phyloP scores from a whole-genome alignment of 208 protist genomes.

The Herpetomonas samuelpessoai region DNA sequence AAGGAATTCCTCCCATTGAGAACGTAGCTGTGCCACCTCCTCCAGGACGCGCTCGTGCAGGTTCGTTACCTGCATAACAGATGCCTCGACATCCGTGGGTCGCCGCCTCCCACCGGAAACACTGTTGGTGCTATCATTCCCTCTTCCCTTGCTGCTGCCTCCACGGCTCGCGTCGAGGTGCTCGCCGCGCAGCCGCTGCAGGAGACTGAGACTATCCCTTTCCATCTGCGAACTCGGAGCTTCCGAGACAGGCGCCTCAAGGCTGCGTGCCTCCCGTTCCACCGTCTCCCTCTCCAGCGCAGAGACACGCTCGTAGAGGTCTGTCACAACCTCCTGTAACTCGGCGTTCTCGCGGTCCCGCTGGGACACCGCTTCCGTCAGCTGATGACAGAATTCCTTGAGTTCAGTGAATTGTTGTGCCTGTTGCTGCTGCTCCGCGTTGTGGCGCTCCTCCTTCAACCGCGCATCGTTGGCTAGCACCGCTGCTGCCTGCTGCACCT shows the following conservation, averaged over 20 bases:
- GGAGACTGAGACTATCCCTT: too few relatives aligned
- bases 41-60: constrained; percentile 10
- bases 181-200: too few relatives aligned
- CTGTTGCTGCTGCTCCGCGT: constrained; percentile 27
- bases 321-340: constrained; percentile 17
- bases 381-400: not conserved
- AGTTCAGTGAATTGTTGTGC: not conserved
- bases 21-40: constrained; percentile 49
- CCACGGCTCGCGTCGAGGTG: too few relatives aligned
- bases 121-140: too few relatives aligned
- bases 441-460: constrained; percentile 75
- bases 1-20: constrained; percentile 44
- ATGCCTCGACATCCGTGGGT: too few relatives aligned
- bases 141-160: too few relatives aligned
- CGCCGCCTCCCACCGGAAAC: too few relatives aligned
- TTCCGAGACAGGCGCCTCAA: too few relatives aligned
- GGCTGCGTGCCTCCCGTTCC: not conserved
- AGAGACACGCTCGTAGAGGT: constrained; percentile 15
- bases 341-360: constrained; percentile 10
- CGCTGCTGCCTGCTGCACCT: constrained; percentile 29
- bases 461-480: constrained; percentile 46
- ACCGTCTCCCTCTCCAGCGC: constrained; percentile 12
- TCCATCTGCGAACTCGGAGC: too few relatives aligned
- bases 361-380: not conserved
- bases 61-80: too few relatives aligned